Evolutionary conservation across 768 basidiomycete genomes (phyloP), one percentile per base, ranked within the genome.

Genomic region (Phanerodontia chrysosporium): DNA sequence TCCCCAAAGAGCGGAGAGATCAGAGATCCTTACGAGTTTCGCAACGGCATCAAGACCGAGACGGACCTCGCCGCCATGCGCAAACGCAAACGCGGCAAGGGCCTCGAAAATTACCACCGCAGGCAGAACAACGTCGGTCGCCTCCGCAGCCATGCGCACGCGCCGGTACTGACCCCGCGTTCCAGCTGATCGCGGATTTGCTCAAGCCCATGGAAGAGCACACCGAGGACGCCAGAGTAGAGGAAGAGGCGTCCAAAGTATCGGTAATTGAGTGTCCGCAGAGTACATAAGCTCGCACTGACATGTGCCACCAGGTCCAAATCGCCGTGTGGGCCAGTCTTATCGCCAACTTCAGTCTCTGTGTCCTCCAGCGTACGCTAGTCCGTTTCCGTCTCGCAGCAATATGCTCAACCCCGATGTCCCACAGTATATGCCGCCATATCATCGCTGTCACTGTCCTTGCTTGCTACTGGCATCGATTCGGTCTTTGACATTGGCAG

Each of bases 191-290:
- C 62, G 69, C 75, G n/a, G 81, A 84, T n/a, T 74, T 98, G 61
- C 80, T 98, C 32, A 97, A 96, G 72, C 83, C 94, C 0, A 89
- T 98, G 83, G 90, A 93, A 35, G 86, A 88, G 32, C 90, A 95
- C 67, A 92, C 92, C 0, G 81, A 84, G 52, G 92, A 96, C 65
- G 94, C 93, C 16, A 81, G 78, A 60, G 78, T 80, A 13, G 84
- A 86, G 30, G 88, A 87, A 69, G 82, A 87, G 35, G 78, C 80
- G 29, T 77, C 81, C 36, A 86, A 89, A 21, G 65, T 91, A 49
- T 79, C 87, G 21, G 91, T 91, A 66, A 42, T 18, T 42, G 39
- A 62, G 83, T 72, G 10, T 44, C 21, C 21, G 14, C 30, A 0
- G 32, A 6, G 58, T 52, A 42, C 55, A 57, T 55, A 57, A 32